These are phyloP conservation scores for Fraxinus ornus DNA, from an alignment of 305 asterid genomes.

Conservation along the genomic window DNA sequence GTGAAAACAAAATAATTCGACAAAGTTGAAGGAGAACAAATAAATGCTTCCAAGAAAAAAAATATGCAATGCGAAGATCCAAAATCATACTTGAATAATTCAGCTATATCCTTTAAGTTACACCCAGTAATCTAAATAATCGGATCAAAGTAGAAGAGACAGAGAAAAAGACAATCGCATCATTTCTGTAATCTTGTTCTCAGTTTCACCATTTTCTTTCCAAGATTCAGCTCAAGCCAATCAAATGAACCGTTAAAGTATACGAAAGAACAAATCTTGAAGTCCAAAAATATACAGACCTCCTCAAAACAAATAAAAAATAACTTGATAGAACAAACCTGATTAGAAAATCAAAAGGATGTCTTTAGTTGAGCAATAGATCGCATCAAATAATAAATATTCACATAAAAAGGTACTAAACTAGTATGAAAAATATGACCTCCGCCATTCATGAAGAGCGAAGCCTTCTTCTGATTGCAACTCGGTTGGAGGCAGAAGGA, in stretches of 20 bases:
- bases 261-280: conserved; percentile 8
- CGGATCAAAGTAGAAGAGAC: background rate
- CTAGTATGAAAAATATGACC: conserved; percentile 39
- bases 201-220: background rate
- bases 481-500: conserved; percentile 65
- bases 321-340: background rate
- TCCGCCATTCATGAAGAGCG: conserved; percentile 73
- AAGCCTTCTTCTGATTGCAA: conserved; percentile 64
- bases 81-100: background rate
- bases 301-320: conserved; percentile 7
- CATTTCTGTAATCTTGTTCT: background rate
- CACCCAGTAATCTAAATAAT: background rate
- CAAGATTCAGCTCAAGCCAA: conserved; percentile 3
- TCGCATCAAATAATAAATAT: background rate
- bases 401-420: background rate
- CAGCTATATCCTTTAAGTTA: background rate
- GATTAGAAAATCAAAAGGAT: background rate
- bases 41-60: no score
- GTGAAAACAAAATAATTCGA: no score
- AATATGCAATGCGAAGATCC: no score
- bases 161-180: background rate
- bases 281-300: conserved; percentile 21
- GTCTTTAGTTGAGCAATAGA: background rate
- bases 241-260: background rate
- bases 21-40: no score